Evolutionary conservation across 495 filamentous ascomycete species (phyloP).

Genomic region (Viridothelium virens): DNA sequence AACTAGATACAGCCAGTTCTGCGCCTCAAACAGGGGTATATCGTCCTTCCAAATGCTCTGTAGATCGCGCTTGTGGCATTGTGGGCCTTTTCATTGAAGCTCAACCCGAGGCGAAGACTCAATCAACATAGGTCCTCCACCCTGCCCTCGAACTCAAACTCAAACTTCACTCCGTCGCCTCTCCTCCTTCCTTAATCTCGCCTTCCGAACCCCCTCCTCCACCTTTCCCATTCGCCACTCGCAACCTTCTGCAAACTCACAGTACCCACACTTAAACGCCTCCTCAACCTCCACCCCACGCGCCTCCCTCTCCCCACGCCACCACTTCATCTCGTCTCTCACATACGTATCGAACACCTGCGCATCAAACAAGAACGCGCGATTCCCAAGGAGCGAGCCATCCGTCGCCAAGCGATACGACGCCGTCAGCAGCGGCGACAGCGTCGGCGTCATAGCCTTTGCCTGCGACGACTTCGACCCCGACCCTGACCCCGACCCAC

Average conservation of each 20-base stretch:
- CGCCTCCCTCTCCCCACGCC: slow-evolving; percentile 69
- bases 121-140: no score
- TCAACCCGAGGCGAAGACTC: no score
- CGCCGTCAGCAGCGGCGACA: slow-evolving; percentile 48
- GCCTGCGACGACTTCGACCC: no score
- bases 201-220: slow-evolving; percentile 39
- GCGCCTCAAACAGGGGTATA: no score
- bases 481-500: no score
- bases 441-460: slow-evolving; percentile 40
- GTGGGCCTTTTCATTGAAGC: no score
- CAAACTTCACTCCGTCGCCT: slow-evolving; percentile 20
- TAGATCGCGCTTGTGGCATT: no score
- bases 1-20: no score
- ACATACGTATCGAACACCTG: slow-evolving; percentile 56
- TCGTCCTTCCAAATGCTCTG: no score
- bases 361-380: slow-evolving; percentile 63
- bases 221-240: slow-evolving; percentile 49
- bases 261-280: slow-evolving; percentile 75
- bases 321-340: slow-evolving; percentile 68
- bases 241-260: slow-evolving; percentile 56
- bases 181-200: slow-evolving; percentile 22
- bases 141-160: neutral
- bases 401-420: slow-evolving; percentile 50
- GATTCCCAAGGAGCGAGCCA: slow-evolving; percentile 55
- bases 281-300: slow-evolving; percentile 82